A percentile compares a stretch with the other conserved stretches of the same genome.
These are phyloP conservation scores for Acanthamoeba divionensis DNA, from an alignment of 208 protist species.

Conservation along the genomic window DNA sequence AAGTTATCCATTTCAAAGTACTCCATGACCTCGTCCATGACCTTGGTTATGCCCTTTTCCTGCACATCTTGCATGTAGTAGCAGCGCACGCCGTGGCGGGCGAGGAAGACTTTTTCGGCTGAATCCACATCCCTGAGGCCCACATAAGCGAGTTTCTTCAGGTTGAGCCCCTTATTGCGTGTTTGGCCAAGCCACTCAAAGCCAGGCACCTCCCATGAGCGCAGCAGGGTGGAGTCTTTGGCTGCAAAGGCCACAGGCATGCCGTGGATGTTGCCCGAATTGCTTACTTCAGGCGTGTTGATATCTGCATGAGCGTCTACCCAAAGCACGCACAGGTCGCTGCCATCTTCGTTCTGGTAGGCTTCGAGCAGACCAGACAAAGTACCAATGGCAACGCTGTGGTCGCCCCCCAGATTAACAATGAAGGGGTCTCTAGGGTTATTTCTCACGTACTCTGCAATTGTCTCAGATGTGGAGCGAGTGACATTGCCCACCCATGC, in stretches of 20 bases:
- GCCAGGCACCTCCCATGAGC: slow-evolving; percentile 72
- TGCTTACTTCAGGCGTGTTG: slow-evolving; percentile 76
- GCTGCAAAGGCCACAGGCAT: slow-evolving; percentile 71
- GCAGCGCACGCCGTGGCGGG: slow-evolving; percentile 70
- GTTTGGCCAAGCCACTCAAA: slow-evolving; percentile 67
- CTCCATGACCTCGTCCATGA: slow-evolving; percentile 74
- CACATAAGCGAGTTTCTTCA: slow-evolving; percentile 78
- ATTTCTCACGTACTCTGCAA: slow-evolving; percentile 1
- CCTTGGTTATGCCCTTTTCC: slow-evolving; percentile 74
- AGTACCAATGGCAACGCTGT: slow-evolving; percentile 50
- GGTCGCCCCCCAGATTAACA: slow-evolving; percentile 50
- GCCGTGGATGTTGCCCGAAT: slow-evolving; percentile 82
- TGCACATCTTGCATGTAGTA: slow-evolving; percentile 15
- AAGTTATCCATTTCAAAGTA: slow-evolving; percentile 64
- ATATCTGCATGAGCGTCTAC: slow-evolving; percentile 85
- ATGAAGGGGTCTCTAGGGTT: slow-evolving; percentile 11
- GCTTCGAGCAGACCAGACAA: slow-evolving; percentile 10
- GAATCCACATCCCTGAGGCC: slow-evolving; percentile 80
- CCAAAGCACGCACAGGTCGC: slow-evolving; percentile 80
- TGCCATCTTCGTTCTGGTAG: not conserved
- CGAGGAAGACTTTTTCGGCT: slow-evolving; percentile 76
- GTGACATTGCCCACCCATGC: not conserved
- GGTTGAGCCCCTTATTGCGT: slow-evolving; percentile 68
- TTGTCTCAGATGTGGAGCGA: not conserved
- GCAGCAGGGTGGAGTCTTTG: slow-evolving; percentile 69